These are phyloP conservation scores for Kentomonas sorsogonicus DNA, from an alignment of 208 protist genomes.

Conservation along the genomic window DNA sequence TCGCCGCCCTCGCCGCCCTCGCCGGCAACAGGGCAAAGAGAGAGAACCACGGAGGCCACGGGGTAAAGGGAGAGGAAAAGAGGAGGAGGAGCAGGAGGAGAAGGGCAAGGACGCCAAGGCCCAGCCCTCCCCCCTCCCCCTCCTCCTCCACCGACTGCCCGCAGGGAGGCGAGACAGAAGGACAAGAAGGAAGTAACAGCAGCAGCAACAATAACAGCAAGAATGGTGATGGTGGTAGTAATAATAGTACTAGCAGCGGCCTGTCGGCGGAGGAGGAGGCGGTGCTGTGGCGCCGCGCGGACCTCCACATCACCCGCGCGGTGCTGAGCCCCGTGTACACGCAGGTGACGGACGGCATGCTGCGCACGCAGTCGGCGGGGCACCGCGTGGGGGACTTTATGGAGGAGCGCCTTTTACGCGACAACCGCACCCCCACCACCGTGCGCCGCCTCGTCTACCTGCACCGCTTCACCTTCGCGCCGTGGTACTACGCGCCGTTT, in stretches of 20 bases:
- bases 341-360: constrained; percentile 74
- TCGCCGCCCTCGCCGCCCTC: neutral
- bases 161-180: too few relatives aligned
- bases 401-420: constrained; percentile 80
- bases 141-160: too few relatives aligned
- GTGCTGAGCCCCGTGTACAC: constrained; percentile 57
- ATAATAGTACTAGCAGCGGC: too few relatives aligned
- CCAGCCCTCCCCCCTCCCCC: too few relatives aligned
- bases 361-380: constrained; percentile 47
- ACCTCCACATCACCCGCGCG: constrained; percentile 6
- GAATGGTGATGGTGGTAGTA: too few relatives aligned
- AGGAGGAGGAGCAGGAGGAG: too few relatives aligned
- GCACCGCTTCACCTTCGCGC: constrained; percentile 56
- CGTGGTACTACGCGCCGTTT: constrained; percentile 86
- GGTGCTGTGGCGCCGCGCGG: neutral
- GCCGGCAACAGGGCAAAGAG: too few relatives aligned
- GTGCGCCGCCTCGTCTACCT: constrained; percentile 79
- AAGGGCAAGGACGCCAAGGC: too few relatives aligned
- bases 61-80: too few relatives aligned
- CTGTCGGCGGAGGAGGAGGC: neutral
- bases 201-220: too few relatives aligned
- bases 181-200: too few relatives aligned
- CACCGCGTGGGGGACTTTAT: constrained; percentile 65
- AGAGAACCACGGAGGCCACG: too few relatives aligned
- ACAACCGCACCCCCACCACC: constrained; percentile 70